Evolutionary conservation across 176 grass and related monocot species (phyloP).

Genomic region (Oryza officinalis): DNA sequence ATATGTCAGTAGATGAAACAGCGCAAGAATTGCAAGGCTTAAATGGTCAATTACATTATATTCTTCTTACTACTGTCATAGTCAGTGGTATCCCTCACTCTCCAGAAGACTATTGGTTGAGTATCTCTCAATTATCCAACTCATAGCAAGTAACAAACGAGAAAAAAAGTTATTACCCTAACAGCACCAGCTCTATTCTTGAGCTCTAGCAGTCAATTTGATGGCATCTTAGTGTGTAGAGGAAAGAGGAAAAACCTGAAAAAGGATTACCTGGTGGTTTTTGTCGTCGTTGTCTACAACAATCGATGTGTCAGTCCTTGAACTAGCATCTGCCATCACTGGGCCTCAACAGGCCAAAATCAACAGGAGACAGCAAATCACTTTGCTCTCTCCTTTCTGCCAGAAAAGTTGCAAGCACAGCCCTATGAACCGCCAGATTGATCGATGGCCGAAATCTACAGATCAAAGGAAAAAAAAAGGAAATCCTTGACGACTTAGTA

Average conservation of each 20-base stretch:
- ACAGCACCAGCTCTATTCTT: not conserved
- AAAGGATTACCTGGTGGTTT: conserved; percentile 45
- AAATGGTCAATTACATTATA: not conserved
- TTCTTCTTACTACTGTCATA: conserved; percentile 3
- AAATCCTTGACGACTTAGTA: not conserved
- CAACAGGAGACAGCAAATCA: conserved; percentile 38
- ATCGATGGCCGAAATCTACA: not conserved
- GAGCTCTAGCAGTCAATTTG: not conserved
- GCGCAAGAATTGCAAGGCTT: not conserved
- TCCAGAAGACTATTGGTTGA: not conserved
- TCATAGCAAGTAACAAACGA: not conserved
- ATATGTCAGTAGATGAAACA: conserved; percentile 16
- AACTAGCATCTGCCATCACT: conserved; percentile 72
- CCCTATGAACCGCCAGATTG: not conserved
- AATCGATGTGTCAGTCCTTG: conserved; percentile 69
- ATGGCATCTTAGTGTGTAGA: not conserved
- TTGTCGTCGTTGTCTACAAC: conserved; percentile 65
- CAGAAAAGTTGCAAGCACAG: not conserved
- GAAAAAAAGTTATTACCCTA: not conserved
- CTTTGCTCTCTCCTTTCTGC: conserved; percentile 38
- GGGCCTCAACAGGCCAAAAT: conserved; percentile 16
- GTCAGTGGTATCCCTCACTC: not conserved
- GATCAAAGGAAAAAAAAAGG: not conserved
- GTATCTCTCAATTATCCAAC: not conserved
- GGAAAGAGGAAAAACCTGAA: not conserved